Base-by-base conservation (phyloP, 2,329 filamentous ascomycete species). In the Epichloe glyceriae region DNA sequence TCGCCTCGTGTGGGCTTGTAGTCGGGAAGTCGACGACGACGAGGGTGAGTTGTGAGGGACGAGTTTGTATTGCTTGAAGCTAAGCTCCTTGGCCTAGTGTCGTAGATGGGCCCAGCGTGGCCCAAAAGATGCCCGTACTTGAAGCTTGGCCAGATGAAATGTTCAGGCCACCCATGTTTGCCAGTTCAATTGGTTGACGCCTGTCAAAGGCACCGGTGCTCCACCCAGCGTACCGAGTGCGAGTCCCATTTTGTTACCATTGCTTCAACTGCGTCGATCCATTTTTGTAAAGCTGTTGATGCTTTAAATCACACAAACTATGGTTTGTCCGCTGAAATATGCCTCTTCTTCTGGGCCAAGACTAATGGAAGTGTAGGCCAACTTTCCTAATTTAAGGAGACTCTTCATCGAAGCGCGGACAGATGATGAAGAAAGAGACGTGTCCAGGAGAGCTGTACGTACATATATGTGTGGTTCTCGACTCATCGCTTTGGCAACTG, bases 381-480 rank as follows among this genome's bases (percentile, higher is more conserved):
- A 83, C 64, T 80, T 97, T 49, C 93, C 93, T 37, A 97, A 98
- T 64, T 78, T 98, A n/a, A 83, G 93, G 47, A 86, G 93, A 14
- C 83, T 98, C 53, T 97, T 98, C 63, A 91, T 96, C 49, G 91
- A 97, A 70, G 86, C 91, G 34, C 80, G 93, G 52, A 90, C 88
- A 3, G 91, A 97, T 63, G 84, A 86, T 50, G 93, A 98, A 67
- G 93, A 97, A 68, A 86, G 93, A 66, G 86, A 89, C 54, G 93
- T 97, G 58, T 97, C 93, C 14, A 78, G 93, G 58, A 94, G 84
- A 68, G 93, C 93, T 49, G 93, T 96, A 72, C 63, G 86, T 69
- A 51, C 52, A 50, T 51, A 4, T 14, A 2, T n/a, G 33, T 22
- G 33, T 30, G 4, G 8, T 33, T 19, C 15, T 49, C 14, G 14